Base-by-base conservation (phyloP, 2,329 filamentous ascomycete species). In the Fusarium pseudonygamai region DNA sequence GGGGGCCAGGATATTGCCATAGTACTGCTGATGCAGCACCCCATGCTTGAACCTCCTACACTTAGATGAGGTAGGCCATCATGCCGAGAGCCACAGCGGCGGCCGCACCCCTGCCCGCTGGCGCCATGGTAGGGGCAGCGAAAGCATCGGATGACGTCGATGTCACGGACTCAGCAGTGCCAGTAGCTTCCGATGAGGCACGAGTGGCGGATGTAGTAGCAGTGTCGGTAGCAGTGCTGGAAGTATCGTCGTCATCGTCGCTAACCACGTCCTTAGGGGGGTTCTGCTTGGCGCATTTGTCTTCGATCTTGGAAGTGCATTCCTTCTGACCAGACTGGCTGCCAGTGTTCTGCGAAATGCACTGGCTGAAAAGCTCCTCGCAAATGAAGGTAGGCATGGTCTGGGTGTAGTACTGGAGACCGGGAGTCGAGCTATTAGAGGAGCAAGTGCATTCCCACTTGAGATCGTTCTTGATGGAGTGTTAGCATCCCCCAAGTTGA, bases 341-440 rank as follows among this genome's bases (percentile, higher is more conserved):
- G 78, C 82, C 82, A 34, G 82, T 81, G 76, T 86, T 84, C 50
- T 78, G 65, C 6, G 43, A 49, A 74, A 84, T 87, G 82, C 88
- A 90, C 67, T 86, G 80, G 32, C 76, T 69, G 79, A 83, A 88
- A 45, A 87, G 85, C 67, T 83, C 67, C 64, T 84, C 32, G 83
- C 88, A 90, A 77, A 88, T 84, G 77, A 87, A 89, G 64, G 82
- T 84, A 53, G 85, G 84, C 73, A 90, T 81, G 6, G 87, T 88
- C 82, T 89, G 84, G 55, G 70, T 75, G 81, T 88, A 90, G 79
- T 86, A 84, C 79, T 88, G 81, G 50, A 90, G 84, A 65, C 85
- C 86, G 20, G 88, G 87, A 12, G 83, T 81, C 52, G 83, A 84
- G 75, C 79, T 81, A 80, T 89, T 88, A 71, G 80, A 75, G 39